Evolutionary conservation across 2,329 filamentous ascomycete species (phyloP), one percentile per base, ranked within the genome.

Genomic region (Nectriaceae sp.): DNA sequence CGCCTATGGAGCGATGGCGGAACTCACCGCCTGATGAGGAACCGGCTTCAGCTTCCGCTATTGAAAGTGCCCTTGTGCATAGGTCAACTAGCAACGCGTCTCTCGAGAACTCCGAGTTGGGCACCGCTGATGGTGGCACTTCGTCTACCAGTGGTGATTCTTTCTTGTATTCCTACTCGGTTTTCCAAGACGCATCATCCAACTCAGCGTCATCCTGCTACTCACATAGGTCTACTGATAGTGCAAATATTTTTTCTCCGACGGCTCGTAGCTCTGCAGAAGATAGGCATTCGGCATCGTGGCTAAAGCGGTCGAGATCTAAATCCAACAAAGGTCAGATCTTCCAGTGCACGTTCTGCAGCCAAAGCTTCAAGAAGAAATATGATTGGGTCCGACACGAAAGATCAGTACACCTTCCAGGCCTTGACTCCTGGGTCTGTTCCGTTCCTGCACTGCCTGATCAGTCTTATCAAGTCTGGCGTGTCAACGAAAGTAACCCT

Each of bases 381-480:
- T 71, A 71, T 44, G 72, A 74, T 44, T 72, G 69, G 69, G 61
- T 67, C 11, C 67, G 78, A 1, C 78, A 81, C 52, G 78, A 80
- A 49, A 70, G 77, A 35, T 75, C 75, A 2, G 65, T 80, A 3
- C 76, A 80, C 52, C 60, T 78, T 2, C 65, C 75, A 4, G 65
- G 66, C 0, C 65, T 69, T 4, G 64, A 68, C 31, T 66, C 64
- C 0, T 81, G 74, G 75, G 72, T 82, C 4, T 85, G 82, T 54
- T 73, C 74, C 0, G 70, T 68, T 1, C 69, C 70, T 4, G 49
- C 69, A 3, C 55, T 62, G 1, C 47, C 57, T 2, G 59, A 61
- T n/a, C 62, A 70, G 44, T 59, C 80, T 0, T 64, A 75, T 2
- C 70, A 77, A 0, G 71, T 79, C 2, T 75, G 80, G 53, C 72